These are phyloP conservation scores for Poteriospumella lacustris DNA, from an alignment of 108 stramenopile genomes.

Conservation along the genomic window DNA sequence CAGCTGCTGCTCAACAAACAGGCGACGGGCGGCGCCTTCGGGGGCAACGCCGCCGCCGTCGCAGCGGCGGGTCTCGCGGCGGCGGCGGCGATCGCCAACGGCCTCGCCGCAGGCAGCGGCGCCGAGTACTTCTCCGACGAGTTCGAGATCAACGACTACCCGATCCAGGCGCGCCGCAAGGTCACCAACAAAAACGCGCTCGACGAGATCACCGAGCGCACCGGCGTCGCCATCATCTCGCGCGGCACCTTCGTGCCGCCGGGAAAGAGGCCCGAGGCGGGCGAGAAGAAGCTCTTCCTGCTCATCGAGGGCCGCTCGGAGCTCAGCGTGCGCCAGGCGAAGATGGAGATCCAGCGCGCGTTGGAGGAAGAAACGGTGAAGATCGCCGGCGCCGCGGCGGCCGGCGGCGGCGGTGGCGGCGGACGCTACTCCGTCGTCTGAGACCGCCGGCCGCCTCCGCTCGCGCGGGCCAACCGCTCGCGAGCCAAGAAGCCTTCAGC, in stretches of 20 bases:
- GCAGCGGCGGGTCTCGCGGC: not conserved
- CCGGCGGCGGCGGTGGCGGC: not conserved
- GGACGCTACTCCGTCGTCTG: not conserved
- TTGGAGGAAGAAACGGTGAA: conserved; percentile 23
- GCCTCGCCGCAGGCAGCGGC: not conserved
- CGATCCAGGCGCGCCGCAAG: conserved; percentile 15
- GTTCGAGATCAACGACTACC: conserved; percentile 51
- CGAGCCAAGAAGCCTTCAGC: no score
- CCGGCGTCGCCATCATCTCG: conserved; percentile 14
- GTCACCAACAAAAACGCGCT: not conserved
- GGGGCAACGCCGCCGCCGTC: not conserved
- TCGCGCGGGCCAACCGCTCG: no score
- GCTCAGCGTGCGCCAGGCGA: not conserved
- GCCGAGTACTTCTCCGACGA: conserved; percentile 45
- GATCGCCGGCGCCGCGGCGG: not conserved
- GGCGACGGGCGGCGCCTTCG: not conserved
- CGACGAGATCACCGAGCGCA: conserved; percentile 21
- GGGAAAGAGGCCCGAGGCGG: not conserved
- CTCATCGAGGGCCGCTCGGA: conserved; percentile 24
- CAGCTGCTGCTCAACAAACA: conserved; percentile 10
- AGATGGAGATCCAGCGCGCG: not conserved
- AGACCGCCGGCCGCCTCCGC: no score
- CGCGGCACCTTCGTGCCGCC: conserved; percentile 11
- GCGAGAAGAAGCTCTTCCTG: not conserved
- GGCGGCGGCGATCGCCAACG: not conserved